These are phyloP conservation scores for Whalleya microplaca DNA, from an alignment of 2,329 filamentous ascomycete species.

Conservation along the genomic window DNA sequence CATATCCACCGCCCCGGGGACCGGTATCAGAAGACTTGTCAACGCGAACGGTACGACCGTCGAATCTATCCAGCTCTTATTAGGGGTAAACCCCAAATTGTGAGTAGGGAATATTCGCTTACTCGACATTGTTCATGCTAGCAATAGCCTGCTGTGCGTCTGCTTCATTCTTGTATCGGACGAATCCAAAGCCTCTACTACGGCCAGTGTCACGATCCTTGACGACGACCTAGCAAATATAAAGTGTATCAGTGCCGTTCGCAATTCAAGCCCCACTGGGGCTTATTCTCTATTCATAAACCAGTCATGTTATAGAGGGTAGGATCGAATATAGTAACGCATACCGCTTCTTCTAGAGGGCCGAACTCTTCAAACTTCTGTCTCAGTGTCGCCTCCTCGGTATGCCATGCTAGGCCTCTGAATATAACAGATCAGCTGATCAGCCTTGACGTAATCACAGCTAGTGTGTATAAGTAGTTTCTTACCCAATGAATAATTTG, in stretches of 20 bases:
- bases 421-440: constrained; percentile 15
- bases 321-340: constrained; percentile 44
- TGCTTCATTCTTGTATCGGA: constrained; percentile 78
- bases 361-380: constrained; percentile 94
- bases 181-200: constrained; percentile 96
- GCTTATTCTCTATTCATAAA: not conserved
- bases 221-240: constrained; percentile 76
- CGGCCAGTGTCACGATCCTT: constrained; percentile 97
- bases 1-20: constrained; percentile 60
- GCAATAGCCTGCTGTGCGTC: constrained; percentile 79
- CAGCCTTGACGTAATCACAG: constrained; percentile 11
- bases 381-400: constrained; percentile 83
- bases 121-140: constrained; percentile 90
- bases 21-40: constrained; percentile 90
- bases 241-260: constrained; percentile 23
- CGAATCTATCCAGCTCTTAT: constrained; percentile 65
- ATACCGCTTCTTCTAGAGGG: constrained; percentile 89
- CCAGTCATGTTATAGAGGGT: not conserved
- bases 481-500: constrained; percentile 94
- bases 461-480: constrained; percentile 16
- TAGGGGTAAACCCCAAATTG: constrained; percentile 3
- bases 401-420: constrained; percentile 98
- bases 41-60: constrained; percentile 91
- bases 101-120: constrained; percentile 42
- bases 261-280: not conserved